phyloP scores from a whole-genome alignment of 176 grass and related monocot species.

The Aegilops bicornis region DNA sequence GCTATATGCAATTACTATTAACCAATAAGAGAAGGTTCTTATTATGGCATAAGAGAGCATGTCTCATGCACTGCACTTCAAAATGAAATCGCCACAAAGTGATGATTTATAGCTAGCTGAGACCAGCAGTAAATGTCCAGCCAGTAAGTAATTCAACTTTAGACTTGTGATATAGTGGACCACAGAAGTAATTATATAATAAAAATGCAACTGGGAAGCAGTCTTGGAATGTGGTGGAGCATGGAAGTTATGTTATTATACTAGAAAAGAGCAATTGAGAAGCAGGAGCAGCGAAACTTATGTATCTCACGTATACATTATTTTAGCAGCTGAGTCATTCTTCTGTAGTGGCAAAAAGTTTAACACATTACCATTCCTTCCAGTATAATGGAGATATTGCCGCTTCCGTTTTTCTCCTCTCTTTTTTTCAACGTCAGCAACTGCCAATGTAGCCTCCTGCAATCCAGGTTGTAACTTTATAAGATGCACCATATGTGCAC shows the following conservation, averaged over 20 bases:
- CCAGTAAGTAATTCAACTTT: background rate
- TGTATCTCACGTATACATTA: background rate
- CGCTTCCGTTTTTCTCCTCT: constrained; percentile 65
- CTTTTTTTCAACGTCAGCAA: constrained; percentile 86
- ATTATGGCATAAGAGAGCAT: constrained; percentile 14
- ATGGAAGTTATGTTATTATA: background rate
- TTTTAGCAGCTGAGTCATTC: background rate
- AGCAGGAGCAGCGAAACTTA: background rate
- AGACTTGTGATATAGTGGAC: background rate
- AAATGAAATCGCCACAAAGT: background rate
- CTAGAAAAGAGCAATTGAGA: background rate
- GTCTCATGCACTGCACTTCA: background rate
- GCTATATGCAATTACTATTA: background rate
- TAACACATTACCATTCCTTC: constrained; percentile 48
- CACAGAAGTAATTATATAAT: background rate
- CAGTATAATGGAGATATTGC: constrained; percentile 43
- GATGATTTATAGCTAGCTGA: background rate
- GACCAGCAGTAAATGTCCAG: background rate
- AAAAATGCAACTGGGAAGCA: background rate
- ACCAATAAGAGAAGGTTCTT: background rate
- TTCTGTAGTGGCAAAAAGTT: background rate
- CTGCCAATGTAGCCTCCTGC: constrained; percentile 77
- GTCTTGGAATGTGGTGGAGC: background rate
- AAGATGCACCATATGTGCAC: background rate
- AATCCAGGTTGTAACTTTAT: constrained; percentile 21